These are phyloP conservation scores for Brettanomyces naardenensis DNA, from an alignment of 805 yeast genomes.

Conservation along the genomic window DNA sequence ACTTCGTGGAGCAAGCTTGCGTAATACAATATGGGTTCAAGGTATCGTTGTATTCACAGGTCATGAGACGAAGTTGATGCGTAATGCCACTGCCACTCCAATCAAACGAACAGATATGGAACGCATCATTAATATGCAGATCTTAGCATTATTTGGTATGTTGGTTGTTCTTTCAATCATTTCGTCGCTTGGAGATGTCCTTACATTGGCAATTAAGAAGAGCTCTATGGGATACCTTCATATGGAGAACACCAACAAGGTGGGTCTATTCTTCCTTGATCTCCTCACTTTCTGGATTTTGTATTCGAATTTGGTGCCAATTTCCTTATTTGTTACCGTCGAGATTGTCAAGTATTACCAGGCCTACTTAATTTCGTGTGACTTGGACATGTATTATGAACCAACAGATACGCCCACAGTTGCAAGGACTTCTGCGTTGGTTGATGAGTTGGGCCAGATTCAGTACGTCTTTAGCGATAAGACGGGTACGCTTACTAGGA, in stretches of 20 bases:
- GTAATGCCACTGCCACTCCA: constrained; percentile 98
- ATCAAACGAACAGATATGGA: constrained; percentile 96
- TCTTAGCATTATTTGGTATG: constrained; percentile 77
- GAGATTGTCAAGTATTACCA: constrained; percentile 94
- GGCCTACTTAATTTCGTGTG: constrained; percentile 89
- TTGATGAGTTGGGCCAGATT: constrained; percentile 95
- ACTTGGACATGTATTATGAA: constrained; percentile 85
- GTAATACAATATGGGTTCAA: constrained; percentile 93
- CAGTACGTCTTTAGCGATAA: constrained; percentile 95
- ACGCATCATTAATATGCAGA: constrained; percentile 87
- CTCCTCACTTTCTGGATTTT: constrained; percentile 92
- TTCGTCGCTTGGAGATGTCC: constrained; percentile 83
- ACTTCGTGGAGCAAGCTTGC: constrained; percentile 88
- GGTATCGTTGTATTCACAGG: constrained; percentile 95
- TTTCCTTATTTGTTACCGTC: constrained; percentile 91
- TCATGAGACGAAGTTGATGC: constrained; percentile 95
- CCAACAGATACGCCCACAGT: constrained; percentile 90
- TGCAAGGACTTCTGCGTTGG: constrained; percentile 90
- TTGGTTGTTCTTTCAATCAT: constrained; percentile 68
- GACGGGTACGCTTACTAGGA: constrained; percentile 93
- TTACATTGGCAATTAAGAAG: constrained; percentile 50
- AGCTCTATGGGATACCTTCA: constrained; percentile 54
- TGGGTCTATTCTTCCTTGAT: constrained; percentile 73
- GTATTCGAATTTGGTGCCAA: constrained; percentile 95
- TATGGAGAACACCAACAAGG: constrained; percentile 60